Conservation (phyloP, 768 basidiomycete genomes). For the Russula dissimulans region DNA sequence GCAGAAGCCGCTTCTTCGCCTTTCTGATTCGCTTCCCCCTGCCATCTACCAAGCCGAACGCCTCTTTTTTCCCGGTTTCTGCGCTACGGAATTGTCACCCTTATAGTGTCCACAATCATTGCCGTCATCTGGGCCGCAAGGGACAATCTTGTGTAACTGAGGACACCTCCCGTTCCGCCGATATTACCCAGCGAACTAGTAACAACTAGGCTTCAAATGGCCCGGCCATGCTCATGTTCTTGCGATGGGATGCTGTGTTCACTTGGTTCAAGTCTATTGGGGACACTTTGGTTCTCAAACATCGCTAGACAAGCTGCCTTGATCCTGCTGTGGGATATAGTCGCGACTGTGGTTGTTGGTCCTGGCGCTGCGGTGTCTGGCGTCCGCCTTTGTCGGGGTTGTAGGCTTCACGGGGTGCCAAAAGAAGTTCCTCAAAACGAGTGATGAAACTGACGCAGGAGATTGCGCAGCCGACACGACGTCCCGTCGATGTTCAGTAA, state of each 20-base stretch:
- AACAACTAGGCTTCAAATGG: background rate
- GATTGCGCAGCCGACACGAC: too few species aligned
- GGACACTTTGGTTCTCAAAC: constrained; percentile 14
- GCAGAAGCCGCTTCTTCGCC: too few species aligned
- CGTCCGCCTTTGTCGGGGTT: constrained; percentile 14
- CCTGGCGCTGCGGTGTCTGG: constrained; percentile 17
- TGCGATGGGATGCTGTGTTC: constrained; percentile 15
- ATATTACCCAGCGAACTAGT: background rate
- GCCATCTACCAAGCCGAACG: too few species aligned
- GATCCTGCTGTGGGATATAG: constrained; percentile 8
- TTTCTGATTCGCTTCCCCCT: too few species aligned
- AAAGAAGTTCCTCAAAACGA: background rate
- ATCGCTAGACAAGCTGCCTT: background rate
- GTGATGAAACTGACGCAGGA: background rate
- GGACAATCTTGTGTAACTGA: constrained; percentile 4
- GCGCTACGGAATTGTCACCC: too few species aligned
- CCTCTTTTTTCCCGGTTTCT: too few species aligned
- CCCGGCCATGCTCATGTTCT: constrained; percentile 1
- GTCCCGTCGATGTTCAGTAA: too few species aligned
- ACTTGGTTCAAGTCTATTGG: constrained; percentile 3
- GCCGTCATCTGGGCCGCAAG: background rate
- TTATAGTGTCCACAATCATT: too few species aligned
- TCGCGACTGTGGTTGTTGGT: constrained; percentile 6
- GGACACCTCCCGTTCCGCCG: constrained; percentile 3
- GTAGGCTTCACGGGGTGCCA: constrained; percentile 4